These are phyloP conservation scores for Panicum hallii DNA, from an alignment of 202 grass and related monocot species.

Conservation along the genomic window DNA sequence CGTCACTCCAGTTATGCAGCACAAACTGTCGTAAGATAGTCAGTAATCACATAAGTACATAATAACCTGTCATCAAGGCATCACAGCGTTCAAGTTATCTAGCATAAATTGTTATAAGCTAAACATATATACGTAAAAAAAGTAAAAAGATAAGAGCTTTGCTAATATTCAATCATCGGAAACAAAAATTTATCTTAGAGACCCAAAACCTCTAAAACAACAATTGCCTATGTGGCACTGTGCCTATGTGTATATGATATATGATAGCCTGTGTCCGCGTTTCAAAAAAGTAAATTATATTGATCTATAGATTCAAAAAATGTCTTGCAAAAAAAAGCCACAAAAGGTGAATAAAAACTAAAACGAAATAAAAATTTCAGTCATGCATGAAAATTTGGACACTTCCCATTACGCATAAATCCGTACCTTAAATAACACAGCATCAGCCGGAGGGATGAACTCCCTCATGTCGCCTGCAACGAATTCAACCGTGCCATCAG, in stretches of 20 bases:
- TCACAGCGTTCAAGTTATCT: background rate
- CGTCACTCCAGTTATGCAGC: conserved; percentile 15
- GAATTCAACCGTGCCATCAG: background rate
- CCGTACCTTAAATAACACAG: background rate
- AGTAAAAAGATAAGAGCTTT: background rate
- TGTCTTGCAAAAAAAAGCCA: too few species aligned
- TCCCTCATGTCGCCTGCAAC: conserved; percentile 15
- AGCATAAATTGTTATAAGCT: too few species aligned
- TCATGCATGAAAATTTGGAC: too few species aligned
- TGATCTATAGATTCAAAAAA: too few species aligned
- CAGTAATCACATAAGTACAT: background rate
- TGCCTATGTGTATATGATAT: too few species aligned
- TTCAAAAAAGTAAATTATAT: too few species aligned
- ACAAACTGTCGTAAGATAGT: background rate
- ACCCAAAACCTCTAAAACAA: background rate
- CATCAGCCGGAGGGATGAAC: conserved; percentile 14
- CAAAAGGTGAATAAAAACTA: too few species aligned
- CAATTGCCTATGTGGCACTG: too few species aligned
- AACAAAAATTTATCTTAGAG: background rate
- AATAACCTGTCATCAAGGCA: background rate
- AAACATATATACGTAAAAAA: background rate
- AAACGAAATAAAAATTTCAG: too few species aligned
- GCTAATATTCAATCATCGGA: background rate
- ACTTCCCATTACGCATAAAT: too few species aligned
- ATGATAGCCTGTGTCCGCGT: too few species aligned